phyloP scores from a whole-genome alignment of 768 basidiomycete species.

The Amylocystis lapponica region DNA sequence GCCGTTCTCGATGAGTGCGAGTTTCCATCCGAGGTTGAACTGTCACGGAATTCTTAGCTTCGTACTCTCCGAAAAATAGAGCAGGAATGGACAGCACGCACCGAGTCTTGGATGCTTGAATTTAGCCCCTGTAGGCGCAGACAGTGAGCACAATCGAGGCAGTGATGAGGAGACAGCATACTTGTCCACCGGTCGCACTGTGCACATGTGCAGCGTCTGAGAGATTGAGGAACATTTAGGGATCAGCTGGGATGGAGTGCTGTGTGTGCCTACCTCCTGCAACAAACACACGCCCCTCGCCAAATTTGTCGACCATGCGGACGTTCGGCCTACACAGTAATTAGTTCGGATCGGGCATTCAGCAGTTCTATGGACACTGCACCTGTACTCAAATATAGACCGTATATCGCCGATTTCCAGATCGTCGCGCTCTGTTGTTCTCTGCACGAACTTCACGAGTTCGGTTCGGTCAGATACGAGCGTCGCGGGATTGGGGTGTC shows the following conservation, averaged over 20 bases:
- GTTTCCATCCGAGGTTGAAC: slow-evolving; percentile 27
- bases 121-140: slow-evolving; percentile 20
- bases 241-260: no score
- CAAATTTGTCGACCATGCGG: slow-evolving; percentile 40
- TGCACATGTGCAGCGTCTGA: slow-evolving; percentile 48
- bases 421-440: slow-evolving; percentile 1
- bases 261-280: slow-evolving; percentile 45
- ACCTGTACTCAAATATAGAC: slow-evolving; percentile 1
- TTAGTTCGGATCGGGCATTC: no score
- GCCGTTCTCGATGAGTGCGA: slow-evolving; percentile 23
- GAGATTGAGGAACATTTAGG: no score
- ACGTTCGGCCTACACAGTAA: slow-evolving; percentile 48
- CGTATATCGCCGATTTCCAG: background rate
- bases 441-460: background rate
- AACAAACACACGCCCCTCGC: slow-evolving; percentile 35
- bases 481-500: background rate
- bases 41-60: background rate
- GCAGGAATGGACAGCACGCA: slow-evolving; percentile 1
- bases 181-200: slow-evolving; percentile 35
- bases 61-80: no score
- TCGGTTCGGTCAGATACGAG: slow-evolving; percentile 1
- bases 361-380: no score
- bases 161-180: background rate
- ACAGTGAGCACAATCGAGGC: no score
- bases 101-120: slow-evolving; percentile 23